These are phyloP conservation scores for Petasospora rhodanensis DNA, from an alignment of 1,139 yeast genomes.

Conservation along the genomic window DNA sequence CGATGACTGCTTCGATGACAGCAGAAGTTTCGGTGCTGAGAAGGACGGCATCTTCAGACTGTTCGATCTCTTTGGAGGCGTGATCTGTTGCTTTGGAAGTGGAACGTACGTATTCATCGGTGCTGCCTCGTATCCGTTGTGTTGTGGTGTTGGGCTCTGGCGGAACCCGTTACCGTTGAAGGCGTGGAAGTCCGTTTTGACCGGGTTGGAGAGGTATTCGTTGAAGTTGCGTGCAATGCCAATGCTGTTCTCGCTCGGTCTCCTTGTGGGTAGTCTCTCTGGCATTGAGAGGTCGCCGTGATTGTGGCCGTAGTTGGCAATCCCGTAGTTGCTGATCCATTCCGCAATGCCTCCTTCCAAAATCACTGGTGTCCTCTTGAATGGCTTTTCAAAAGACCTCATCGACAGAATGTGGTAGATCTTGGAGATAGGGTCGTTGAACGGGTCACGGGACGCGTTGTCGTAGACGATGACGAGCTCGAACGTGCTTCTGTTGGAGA, in stretches of 20 bases:
- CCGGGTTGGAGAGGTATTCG: conserved; percentile 18
- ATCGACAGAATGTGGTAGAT: conserved; percentile 33
- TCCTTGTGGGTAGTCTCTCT: conserved; percentile 7
- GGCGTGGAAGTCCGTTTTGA: conserved; percentile 13
- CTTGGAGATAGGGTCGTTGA: conserved; percentile 26
- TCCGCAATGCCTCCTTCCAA: conserved; percentile 49
- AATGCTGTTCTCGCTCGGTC: conserved; percentile 4
- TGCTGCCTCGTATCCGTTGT: no score
- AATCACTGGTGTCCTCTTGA: conserved; percentile 49
- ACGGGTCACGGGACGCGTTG: conserved; percentile 26
- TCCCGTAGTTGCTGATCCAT: conserved; percentile 38
- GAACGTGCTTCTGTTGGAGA: conserved; percentile 48
- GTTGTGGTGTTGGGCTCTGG: conserved; percentile 1
- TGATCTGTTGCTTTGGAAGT: conserved; percentile 7
- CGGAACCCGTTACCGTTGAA: no score
- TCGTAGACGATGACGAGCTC: conserved; percentile 66
- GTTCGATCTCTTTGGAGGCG: conserved; percentile 12
- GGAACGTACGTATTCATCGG: no score
- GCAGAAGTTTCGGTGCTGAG: conserved; percentile 2
- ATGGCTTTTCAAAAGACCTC: conserved; percentile 39
- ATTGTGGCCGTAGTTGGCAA: conserved; percentile 19
- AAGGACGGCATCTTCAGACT: conserved; percentile 13
- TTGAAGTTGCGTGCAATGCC: conserved; percentile 16
- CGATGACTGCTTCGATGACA: no score
- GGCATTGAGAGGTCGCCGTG: conserved; percentile 18